Evolutionary conservation across 768 basidiomycete species (phyloP), one percentile per base, ranked within the genome.

Genomic region (Clathrus columnatus): DNA sequence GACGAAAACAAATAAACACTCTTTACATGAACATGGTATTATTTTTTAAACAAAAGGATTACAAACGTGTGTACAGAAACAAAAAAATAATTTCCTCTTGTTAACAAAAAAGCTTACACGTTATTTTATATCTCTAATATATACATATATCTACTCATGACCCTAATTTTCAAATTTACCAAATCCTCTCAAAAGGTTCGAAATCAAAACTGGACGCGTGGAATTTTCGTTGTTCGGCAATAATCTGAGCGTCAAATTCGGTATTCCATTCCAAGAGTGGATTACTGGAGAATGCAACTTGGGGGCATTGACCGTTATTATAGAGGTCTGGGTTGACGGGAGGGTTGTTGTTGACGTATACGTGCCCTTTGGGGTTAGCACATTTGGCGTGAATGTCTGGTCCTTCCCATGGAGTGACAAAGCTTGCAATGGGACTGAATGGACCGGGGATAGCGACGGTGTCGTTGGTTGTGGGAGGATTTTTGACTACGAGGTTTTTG

Each of bases 401-500:
- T 11, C 16, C 26, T 28, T 23, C 46, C 21, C 21, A 47, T 4
- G 46, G 46, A 4, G 26, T 47, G 4, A 16, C 11, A 14, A 47
- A 28, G 4, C 16, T 14, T 11, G 46, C 11, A 20, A 28, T 14
- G 4, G 46, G 10, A 20, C 20, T 47, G 11, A 47, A 47, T 14
- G 46, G 46, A 47, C 46, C 46, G 14, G 46, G 10, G 3, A 20
- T 18, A 14, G 11, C 18, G 11, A 23, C 46, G 3, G 21, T 11
- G 2, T 10, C 20, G 46, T 47, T 47, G 3, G 46, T 47, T 4
- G 20, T 10, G 16, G 46, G 46, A 2, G 11, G 2, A 28, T 47
- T 47, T 5, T 63, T 51, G 57, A 70, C 62, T 45, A 70, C 45
- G 51, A 68, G 51, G 64, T 77, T 74, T 47, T 61, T 61, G 67